Evolutionary conservation across 1,284 basidiomycete genomes (phyloP).

Genomic region (Ceratobasidium sp.): DNA sequence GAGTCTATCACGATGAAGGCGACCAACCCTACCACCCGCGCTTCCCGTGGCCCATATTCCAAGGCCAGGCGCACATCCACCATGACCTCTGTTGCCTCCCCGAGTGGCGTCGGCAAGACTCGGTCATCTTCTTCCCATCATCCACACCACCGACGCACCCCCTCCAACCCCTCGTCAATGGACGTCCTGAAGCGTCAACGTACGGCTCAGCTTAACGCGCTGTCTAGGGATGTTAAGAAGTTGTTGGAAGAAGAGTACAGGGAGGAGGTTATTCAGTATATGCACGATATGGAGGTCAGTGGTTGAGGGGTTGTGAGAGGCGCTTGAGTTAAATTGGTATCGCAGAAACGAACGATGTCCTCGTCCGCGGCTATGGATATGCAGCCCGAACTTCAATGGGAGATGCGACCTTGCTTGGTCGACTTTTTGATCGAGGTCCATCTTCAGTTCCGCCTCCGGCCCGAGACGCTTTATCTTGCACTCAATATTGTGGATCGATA

Average conservation of each 20-base stretch:
- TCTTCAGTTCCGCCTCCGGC: constrained; percentile 94
- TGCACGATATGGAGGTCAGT: constrained; percentile 98
- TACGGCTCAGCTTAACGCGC: constrained; percentile 49
- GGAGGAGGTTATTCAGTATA: constrained; percentile 91
- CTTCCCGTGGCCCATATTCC: constrained; percentile 39
- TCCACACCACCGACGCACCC: constrained; percentile 27
- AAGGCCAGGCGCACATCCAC: constrained; percentile 41
- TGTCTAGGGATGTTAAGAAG: constrained; percentile 58
- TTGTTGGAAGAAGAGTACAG: constrained; percentile 91
- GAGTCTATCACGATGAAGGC: constrained; percentile 36
- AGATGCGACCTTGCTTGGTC: constrained; percentile 99
- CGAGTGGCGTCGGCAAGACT: constrained; percentile 39
- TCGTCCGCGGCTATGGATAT: constrained; percentile 96
- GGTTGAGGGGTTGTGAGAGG: constrained; percentile 44
- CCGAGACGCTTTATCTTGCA: constrained; percentile 97
- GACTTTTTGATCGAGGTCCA: constrained; percentile 99
- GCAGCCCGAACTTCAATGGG: constrained; percentile 96
- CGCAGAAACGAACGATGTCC: constrained; percentile 85
- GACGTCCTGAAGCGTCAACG: constrained; percentile 46
- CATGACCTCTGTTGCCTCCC: constrained; percentile 32
- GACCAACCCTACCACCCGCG: constrained; percentile 26
- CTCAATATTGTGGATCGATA: constrained; percentile 99
- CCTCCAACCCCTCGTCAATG: constrained; percentile 44
- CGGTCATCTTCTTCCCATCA: constrained; percentile 36
- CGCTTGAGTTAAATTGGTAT: constrained; percentile 48